Base-by-base conservation (phyloP, 768 basidiomycete species). In the Boletus edulis region DNA sequence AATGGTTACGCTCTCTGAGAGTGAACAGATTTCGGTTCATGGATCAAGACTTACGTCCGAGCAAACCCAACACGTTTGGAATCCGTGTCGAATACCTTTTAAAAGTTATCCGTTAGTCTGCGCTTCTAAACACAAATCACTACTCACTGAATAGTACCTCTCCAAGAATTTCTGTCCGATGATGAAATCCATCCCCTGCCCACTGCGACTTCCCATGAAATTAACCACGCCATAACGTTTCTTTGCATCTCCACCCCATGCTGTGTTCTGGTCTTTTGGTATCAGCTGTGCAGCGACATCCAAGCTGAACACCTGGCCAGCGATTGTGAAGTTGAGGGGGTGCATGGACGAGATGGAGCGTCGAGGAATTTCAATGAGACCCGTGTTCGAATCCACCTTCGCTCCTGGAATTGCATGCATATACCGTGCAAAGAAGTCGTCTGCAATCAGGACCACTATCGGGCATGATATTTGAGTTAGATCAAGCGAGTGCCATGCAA, bases 361-460 rank as follows among this genome's bases (percentile, higher is more conserved):
- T 14, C 6, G 8, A n/a, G 42, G 60, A 2, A 66, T 66, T 39
- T 59, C 57, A 2, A 61, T 15, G 14, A 62, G 57, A 17, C 51
- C 51, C 7, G 46, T 52, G 11, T 1, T n/a, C 0, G 39, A 8
- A 17, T 63, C 51, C 0, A 53, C 7, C 39, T 20, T n/a, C 2
- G 65, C 56, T 12, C 57, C 62, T 22, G 59, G 57, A 24, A 61
- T 66, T 4, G 55, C 50, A 3, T 40, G 13, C 50, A 56, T 4
- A 52, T 67, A 65, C 4, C n/a, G 22, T 0, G 17, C 8, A 20
- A 68, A 66, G 22, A 54, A 59, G 43, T 67, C 40, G 7, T 52
- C 46, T 12, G 67, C 66, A 20, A 70, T 43, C 24, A 67, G 43
- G 20, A 72, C 41, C 51, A 42, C 62, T 66, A 38, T 45, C 34